Evolutionary conservation across 2,329 filamentous ascomycete species (phyloP), one percentile per base, ranked within the genome.

Genomic region (Verticillium isaacii): DNA sequence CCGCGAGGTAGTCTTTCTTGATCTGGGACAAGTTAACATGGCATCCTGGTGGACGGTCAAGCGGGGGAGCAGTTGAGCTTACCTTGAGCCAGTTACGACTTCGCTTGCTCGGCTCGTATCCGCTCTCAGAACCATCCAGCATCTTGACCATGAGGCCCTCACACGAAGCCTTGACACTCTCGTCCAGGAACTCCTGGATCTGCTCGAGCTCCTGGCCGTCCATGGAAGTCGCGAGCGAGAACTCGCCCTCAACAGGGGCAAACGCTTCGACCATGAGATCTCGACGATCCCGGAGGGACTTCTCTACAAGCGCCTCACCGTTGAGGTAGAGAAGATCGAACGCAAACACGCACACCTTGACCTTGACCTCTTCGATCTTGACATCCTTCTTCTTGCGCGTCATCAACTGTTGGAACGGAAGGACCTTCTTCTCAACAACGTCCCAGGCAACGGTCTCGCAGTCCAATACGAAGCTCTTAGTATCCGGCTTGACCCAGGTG

Each of bases 131-230:
- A 0, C 94, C 95, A 73, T 98, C 94, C 63, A 99, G 79, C 95
- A 99, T 99, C 81, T 99, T 99, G 15, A 99, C 95, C 95, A 99
- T 99, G 60, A 99, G 81, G 12, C 95, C 95, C 79, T 99, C 95
- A 72, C 95, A 99, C 0, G 92, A 96, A 2, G 93, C 92, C 75
- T 97, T 97, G 66, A 99, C 90, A 69, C 91, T 95, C 63, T 98
- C 94, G 70, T 99, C 95, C 2, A 99, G 83, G 69, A 99, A 90
- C 1, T 82, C 84, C 72, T 98, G 94, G 60, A 99, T 99, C 70
- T 96, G 92, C 60, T 98, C 94, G 3, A 99, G 82, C 67, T 97
- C 92, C 69, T 89, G 91, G 12, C 91, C 91, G 71, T 99, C 84
- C 79, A 93, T 95, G 68, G 85, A 89, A 37, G 92, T 93, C 11